phyloP scores from a whole-genome alignment of 345 rosid genomes.

The Aethionema arabicum region DNA sequence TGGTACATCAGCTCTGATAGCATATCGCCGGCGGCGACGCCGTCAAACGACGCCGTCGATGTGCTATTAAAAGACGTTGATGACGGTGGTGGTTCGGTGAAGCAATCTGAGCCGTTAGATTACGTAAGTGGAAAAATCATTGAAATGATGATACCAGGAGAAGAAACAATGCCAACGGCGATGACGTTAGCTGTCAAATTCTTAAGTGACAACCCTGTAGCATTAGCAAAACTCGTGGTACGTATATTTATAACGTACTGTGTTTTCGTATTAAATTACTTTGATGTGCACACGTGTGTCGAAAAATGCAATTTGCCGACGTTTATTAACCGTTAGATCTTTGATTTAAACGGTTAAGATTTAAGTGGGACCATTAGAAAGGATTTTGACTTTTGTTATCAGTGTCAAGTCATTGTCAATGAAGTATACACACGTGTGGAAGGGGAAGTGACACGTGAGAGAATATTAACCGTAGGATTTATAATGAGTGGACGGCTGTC shows the following conservation, averaged over 20 bases:
- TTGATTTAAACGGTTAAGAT: conserved; percentile 43
- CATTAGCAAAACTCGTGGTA: conserved; percentile 65
- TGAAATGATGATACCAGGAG: conserved; percentile 99
- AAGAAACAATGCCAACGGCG: conserved; percentile 86
- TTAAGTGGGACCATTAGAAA: conserved; percentile 25
- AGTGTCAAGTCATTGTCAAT: conserved; percentile 39
- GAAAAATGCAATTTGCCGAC: conserved; percentile 19
- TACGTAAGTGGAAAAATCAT: conserved; percentile 66
- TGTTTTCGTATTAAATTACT: not conserved
- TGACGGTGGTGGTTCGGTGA: conserved; percentile 45
- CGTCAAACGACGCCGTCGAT: conserved; percentile 60
- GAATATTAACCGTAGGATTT: conserved; percentile 43
- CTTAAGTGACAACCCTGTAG: conserved; percentile 64
- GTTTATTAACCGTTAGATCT: conserved; percentile 20
- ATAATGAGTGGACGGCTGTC: conserved; percentile 43
- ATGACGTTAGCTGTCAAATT: conserved; percentile 88
- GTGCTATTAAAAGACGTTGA: conserved; percentile 53
- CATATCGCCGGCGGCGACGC: conserved; percentile 34
- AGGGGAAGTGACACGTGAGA: conserved; percentile 30
- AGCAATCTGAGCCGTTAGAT: conserved; percentile 64
- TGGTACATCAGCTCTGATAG: no score
- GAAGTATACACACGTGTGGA: conserved; percentile 41
- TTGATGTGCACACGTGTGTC: conserved; percentile 17
- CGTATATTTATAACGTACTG: conserved; percentile 10
- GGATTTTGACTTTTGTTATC: conserved; percentile 41